Base-by-base conservation (phyloP, 2,329 filamentous ascomycete species). In the Aureobasidium sp. region DNA sequence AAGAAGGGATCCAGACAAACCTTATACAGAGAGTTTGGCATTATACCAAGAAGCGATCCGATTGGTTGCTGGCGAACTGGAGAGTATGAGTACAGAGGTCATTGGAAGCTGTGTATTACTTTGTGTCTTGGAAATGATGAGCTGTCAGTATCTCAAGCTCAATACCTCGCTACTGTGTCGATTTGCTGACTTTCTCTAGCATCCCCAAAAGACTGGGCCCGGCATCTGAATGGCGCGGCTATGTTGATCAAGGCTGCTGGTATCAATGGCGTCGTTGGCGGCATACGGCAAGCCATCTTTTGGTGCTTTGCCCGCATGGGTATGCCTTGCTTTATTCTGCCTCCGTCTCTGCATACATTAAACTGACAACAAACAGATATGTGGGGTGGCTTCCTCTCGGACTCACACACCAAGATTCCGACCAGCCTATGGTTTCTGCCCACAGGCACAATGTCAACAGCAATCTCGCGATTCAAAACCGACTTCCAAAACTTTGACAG, bases 241-340 rank as follows among this genome's bases (percentile, higher is more conserved):
- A 76, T 79, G 1, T 68, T 84, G 1, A 79, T 84, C 25, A 76
- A 79, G 63, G 76, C 79, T 1, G 77, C 79, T 62, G 76, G 75
- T 1, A 79, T 84, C 5, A 76, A 80, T 41, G 82, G 82, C 0
- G 76, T 82, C 3, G 74, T 76, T 6, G 78, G 79, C 2, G 82
- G 81, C 0, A 67, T 84, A 20, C 69, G 80, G 7, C 80, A 82
- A 65, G 81, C 81, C 0, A 73, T 84, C 0, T 84, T 84, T 64
- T 84, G 82, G 82, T 83, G 80, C 65, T 84, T 82, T 67, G 81
- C 79, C 0, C 75, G 82, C 47, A 84, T 84, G 80, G 82, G 84
- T 67, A 67, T 83, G 3, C 39, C 25, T 34, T 7, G 8, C 3
- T 6, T 34, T 12, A 8, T 25, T 2, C 3, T 25, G 22, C 22